A percentile compares a stretch with the other conserved stretches of the same genome.
phyloP scores from a whole-genome alignment of 495 filamentous ascomycete genomes.

The Eremomyces bilateralis region DNA sequence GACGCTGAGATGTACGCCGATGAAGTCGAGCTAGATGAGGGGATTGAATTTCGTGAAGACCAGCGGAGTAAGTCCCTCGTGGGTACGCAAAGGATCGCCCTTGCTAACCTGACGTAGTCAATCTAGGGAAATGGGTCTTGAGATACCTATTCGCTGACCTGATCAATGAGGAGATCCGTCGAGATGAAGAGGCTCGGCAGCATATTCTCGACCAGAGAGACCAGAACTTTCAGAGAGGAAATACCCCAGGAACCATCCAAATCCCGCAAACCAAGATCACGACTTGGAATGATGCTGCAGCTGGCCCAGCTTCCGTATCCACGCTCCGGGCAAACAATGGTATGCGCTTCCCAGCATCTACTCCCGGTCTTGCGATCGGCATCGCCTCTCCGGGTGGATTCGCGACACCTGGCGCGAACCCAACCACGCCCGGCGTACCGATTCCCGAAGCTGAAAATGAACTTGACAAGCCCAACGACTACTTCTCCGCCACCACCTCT shows the following conservation, averaged over 20 bases:
- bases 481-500: background rate
- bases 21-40: constrained; percentile 49
- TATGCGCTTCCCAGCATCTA: constrained; percentile 30
- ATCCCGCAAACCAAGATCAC: constrained; percentile 31
- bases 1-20: constrained; percentile 96
- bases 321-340: constrained; percentile 48
- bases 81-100: no score
- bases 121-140: constrained; percentile 91
- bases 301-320: constrained; percentile 27
- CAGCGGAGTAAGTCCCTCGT: constrained; percentile 54
- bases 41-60: constrained; percentile 67
- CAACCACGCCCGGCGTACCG: constrained; percentile 6
- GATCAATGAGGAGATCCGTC: constrained; percentile 69
- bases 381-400: constrained; percentile 23
- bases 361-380: constrained; percentile 58
- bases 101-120: no score
- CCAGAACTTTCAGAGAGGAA: constrained; percentile 30
- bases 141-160: constrained; percentile 79
- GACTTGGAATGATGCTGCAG: constrained; percentile 23
- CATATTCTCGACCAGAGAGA: constrained; percentile 38
- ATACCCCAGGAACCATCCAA: constrained; percentile 43
- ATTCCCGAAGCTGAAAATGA: no score
- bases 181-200: constrained; percentile 52
- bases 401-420: constrained; percentile 29
- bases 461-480: background rate